Conservation (phyloP, 176 grass and related monocot species). For the Zoysia japonica region DNA sequence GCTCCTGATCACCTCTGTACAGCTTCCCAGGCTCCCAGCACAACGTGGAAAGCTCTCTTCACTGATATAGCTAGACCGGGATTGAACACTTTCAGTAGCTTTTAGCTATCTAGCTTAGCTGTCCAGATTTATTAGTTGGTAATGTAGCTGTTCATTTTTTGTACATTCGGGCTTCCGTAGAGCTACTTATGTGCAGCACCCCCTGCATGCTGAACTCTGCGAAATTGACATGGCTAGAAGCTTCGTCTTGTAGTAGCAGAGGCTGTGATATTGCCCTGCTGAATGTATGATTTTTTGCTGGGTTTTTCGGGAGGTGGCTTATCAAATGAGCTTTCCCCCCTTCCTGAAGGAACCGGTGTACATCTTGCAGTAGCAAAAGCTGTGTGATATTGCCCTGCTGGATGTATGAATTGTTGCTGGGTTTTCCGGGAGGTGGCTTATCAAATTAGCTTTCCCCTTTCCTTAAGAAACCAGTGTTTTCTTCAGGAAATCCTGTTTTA, state of each 20-base stretch:
- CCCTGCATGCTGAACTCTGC: constrained; percentile 3
- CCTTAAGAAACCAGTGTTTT: background rate
- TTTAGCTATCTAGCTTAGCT: constrained; percentile 41
- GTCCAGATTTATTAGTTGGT: constrained; percentile 19
- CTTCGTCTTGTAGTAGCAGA: constrained; percentile 5
- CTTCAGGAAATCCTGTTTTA: background rate
- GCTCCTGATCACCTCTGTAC: constrained; percentile 45
- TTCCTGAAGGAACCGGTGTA: background rate
- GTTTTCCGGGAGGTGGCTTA: background rate
- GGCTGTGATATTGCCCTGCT: background rate
- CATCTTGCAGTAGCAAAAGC: background rate
- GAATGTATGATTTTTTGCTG: background rate
- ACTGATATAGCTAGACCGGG: constrained; percentile 45
- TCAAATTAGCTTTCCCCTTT: background rate
- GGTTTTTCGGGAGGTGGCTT: background rate
- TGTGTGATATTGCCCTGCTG: background rate
- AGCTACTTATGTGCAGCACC: constrained; percentile 34
- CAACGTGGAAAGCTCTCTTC: constrained; percentile 22
- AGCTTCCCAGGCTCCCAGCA: constrained; percentile 35
- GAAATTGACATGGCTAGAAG: constrained; percentile 21
- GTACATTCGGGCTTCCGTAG: constrained; percentile 28
- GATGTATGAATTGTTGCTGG: background rate
- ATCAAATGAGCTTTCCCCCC: background rate
- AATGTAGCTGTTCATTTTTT: constrained; percentile 14
- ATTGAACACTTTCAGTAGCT: constrained; percentile 28